A percentile compares a stretch with the other conserved stretches of the same genome.
Evolutionary conservation across 768 basidiomycete genomes (phyloP).

Genomic region (Floccularia luteovirens): DNA sequence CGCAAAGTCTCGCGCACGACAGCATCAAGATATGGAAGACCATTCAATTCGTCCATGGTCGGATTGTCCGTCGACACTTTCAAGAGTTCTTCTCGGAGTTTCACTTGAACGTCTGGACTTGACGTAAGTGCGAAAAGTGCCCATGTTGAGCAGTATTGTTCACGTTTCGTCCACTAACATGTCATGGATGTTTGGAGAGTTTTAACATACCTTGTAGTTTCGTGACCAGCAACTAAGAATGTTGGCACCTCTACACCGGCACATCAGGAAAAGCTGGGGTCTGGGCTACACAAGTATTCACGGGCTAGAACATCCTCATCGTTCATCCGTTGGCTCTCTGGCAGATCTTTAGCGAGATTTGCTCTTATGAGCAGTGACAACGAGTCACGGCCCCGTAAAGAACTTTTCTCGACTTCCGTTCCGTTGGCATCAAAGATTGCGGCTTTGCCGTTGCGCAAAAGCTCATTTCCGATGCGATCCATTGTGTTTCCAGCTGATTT

Average conservation of each 20-base stretch:
- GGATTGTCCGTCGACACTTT: conserved; percentile 46
- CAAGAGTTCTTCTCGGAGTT: conserved; percentile 52
- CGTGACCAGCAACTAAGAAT: conserved; percentile 53
- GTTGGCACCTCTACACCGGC: conserved; percentile 47
- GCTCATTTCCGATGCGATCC: conserved; percentile 38
- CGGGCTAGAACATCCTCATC: conserved; percentile 56
- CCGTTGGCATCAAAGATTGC: conserved; percentile 17
- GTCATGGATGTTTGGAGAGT: neutral
- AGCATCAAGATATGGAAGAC: conserved; percentile 63
- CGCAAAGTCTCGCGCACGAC: conserved; percentile 57
- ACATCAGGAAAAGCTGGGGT: too few species aligned
- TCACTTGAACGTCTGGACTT: conserved; percentile 38
- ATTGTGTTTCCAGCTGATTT: conserved; percentile 31
- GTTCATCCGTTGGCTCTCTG: conserved; percentile 43
- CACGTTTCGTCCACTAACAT: too few species aligned
- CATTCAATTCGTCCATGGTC: conserved; percentile 61
- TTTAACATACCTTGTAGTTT: conserved; percentile 43
- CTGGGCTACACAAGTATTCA: conserved; percentile 16
- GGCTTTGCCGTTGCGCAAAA: conserved; percentile 43
- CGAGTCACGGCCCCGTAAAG: conserved; percentile 40
- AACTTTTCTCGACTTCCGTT: conserved; percentile 19
- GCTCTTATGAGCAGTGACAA: conserved; percentile 54
- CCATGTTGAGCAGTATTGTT: conserved; percentile 49
- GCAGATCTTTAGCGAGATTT: conserved; percentile 56
- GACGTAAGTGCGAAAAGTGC: conserved; percentile 47